Percentiles rank a stretch among this genome's conserved stretches.
Conservation (phyloP, 2,329 filamentous ascomycete genomes). For the Beauveria australis region DNA sequence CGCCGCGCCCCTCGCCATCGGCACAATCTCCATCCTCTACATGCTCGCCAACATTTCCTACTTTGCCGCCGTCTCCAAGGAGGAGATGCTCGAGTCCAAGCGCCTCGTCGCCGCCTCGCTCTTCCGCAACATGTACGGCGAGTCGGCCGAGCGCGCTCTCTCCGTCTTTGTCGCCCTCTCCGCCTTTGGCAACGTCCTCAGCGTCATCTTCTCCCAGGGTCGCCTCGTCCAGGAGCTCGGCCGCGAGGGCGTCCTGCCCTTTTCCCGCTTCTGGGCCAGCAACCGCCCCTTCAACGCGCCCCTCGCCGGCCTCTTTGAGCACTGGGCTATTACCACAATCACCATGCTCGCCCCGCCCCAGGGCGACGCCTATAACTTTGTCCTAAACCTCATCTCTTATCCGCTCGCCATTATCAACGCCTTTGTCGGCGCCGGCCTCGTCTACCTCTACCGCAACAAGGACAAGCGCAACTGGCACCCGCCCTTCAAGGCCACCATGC, state of each 20-base stretch:
- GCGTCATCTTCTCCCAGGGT: conserved; percentile 61
- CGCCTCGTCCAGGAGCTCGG: conserved; percentile 59
- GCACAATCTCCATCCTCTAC: conserved; percentile 51
- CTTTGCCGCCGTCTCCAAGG: conserved; percentile 49
- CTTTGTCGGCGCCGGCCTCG: conserved; percentile 44
- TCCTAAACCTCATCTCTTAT: conserved; percentile 56
- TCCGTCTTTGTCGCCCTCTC: conserved; percentile 61
- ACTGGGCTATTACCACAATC: conserved; percentile 56
- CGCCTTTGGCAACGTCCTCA: conserved; percentile 59
- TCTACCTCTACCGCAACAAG: conserved; percentile 45
- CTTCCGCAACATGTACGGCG: conserved; percentile 49
- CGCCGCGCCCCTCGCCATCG: conserved; percentile 54
- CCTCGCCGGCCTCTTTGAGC: conserved; percentile 52
- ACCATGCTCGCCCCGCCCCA: conserved; percentile 61
- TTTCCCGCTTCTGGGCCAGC: conserved; percentile 53
- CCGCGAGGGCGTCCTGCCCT: conserved; percentile 58
- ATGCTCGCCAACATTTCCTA: conserved; percentile 61
- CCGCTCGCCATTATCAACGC: conserved; percentile 51
- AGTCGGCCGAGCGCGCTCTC: conserved; percentile 46
- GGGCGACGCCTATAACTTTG: conserved; percentile 59
- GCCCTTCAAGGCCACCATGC: conserved; percentile 45
- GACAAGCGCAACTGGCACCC: conserved; percentile 42
- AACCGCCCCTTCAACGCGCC: conserved; percentile 57
- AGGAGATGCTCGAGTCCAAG: conserved; percentile 42
- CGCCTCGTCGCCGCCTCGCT: conserved; percentile 45